Evolutionary conservation across 2,329 filamentous ascomycete genomes (phyloP), one percentile per base, ranked within the genome.

Genomic region (Plenodomus tracheiphilus): DNA sequence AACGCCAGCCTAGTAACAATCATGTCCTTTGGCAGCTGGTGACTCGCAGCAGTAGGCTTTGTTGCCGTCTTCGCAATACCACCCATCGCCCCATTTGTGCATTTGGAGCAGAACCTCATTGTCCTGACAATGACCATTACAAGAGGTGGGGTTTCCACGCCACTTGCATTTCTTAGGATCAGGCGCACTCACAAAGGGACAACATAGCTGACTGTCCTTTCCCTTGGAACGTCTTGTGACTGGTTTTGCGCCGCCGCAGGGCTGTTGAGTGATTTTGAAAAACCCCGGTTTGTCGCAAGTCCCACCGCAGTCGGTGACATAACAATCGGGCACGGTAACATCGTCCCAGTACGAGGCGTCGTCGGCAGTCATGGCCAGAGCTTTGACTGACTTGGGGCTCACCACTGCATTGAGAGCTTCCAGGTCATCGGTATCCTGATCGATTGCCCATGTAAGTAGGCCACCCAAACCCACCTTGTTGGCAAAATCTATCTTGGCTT

Each of bases 401-500:
- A 20, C 47, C 8, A 53, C 45, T 39, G 56, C 21, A 15, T 39
- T 49, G 13, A 41, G 49, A 20, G 42, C 46, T 8, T 34, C 20
- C 3, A 49, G 2, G 10, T 41, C 13, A 20, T 18, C 19, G n/a
- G 18, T 22, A 13, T 30, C 30, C 22, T n/a, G 37, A 17, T 46
- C 43, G 9, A 36, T 35, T 3, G 43, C 43, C 43, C 43, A 46
- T 10, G 36, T 46, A 9, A 46, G 37, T 3, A 35, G 4, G 8
- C 54, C 54, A 2, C 46, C 49, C 13, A 58, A 32, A 13, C 54
- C 48, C 3, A 28, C 22, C 22, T 43, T 40, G 35, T 56, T 55
- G 3, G 65, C 75, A n/a, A 74, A 80, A 21, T 69, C 72, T 1
- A 70, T 86, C 8, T 76, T 82, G 16, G 60, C 77, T 2, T 69